A percentile compares a stretch with the other conserved stretches of the same genome.
phyloP scores from a whole-genome alignment of 2,329 filamentous ascomycete genomes.

The Chaetomiaceae sp. region DNA sequence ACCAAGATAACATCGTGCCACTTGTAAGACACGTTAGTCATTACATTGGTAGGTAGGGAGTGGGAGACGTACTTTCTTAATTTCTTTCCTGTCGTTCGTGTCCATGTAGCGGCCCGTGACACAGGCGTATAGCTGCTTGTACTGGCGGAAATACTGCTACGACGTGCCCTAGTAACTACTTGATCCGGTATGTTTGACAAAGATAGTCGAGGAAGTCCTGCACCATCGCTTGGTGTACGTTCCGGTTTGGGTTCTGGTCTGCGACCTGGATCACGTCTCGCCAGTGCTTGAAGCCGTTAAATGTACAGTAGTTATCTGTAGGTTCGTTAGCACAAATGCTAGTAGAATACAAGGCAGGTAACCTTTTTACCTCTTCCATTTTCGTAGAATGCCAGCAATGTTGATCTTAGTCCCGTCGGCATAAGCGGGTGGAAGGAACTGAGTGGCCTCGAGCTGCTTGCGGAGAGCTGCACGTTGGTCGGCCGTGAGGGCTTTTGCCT shows the following conservation, averaged over 20 bases:
- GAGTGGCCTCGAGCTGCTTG: conserved; percentile 18
- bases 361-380: conserved; percentile 22
- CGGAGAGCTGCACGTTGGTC: conserved; percentile 19
- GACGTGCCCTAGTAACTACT: conserved; percentile 6
- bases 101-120: conserved; percentile 3
- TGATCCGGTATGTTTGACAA: conserved; percentile 19
- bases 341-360: conserved; percentile 5
- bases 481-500: conserved; percentile 10
- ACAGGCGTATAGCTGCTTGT: conserved; percentile 4
- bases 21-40: background rate
- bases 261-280: conserved; percentile 14
- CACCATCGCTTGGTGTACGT: conserved; percentile 15
- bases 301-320: conserved; percentile 14
- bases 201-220: conserved; percentile 20
- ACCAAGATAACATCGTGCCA: background rate
- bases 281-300: conserved; percentile 3
- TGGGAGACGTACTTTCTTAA: background rate
- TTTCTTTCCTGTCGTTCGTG: conserved; percentile 3
- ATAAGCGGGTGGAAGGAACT: conserved; percentile 23
- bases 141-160: conserved; percentile 7
- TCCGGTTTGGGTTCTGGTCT: conserved; percentile 14
- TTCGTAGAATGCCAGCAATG: conserved; percentile 22
- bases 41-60: background rate
- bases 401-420: conserved; percentile 25
- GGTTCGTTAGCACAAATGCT: conserved; percentile 9